Base-by-base conservation (phyloP, 441 rosid species). In the Lepidium campestre region DNA sequence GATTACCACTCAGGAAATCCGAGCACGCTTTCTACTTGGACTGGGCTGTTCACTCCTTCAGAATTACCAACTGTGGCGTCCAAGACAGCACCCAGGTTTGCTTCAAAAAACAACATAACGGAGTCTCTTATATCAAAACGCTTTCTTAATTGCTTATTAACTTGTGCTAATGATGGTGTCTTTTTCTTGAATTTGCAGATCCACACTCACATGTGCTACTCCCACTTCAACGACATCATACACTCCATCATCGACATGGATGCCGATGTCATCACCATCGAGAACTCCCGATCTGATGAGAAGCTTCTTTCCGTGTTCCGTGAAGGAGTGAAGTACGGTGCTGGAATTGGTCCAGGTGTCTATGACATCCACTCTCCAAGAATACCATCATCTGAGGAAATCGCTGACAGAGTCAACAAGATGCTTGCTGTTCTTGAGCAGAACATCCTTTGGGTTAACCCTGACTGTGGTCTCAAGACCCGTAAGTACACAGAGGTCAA, bases 131-230 rank as follows among this genome's bases (percentile, higher is more conserved):
- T 45, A 19, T 11, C 2, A 0, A n/a, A 49, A 27, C 1, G 4
- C 20, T 17, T 25, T 19, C 22, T 2, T 6, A 13, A 39, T 56
- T 29, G 12, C 70, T 47, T 19, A 19, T 3, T 11, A 46, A 57
- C 46, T 3, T 32, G 19, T 39, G 10, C 36, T 47, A 35, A 4
- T 65, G 62, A 4, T 72, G 62, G 32, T 57, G 34, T 3, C 2
- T 19, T 45, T 3, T 65, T 46, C 27, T 14, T 27, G 32, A 27
- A 27, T 1, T 3, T 20, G 31, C 87, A 93, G 98, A 88, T 90
- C 81, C 97, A 93, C 81, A 93, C 97, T 34, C 98, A 90, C 93
- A 93, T 93, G 98, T 93, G 98, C 85, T 93, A 93, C 81, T 93
- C 98, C 67, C 78, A 93, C 87, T 93, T 93, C 89, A 93, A 93